These are phyloP conservation scores for Quercus rubra DNA, from an alignment of 306 rosid genomes.

Conservation along the genomic window DNA sequence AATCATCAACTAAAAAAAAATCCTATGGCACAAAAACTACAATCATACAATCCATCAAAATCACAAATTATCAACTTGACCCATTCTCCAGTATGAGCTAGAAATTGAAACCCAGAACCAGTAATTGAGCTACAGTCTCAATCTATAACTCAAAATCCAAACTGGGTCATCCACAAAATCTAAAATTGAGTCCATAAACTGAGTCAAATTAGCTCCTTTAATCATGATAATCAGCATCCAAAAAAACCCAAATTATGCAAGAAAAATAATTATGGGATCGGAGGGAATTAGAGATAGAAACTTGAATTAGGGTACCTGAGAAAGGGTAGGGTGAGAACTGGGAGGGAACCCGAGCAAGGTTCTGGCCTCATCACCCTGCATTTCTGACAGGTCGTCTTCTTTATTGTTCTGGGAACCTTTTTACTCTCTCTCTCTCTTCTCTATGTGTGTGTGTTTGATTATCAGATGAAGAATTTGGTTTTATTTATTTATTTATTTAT, in stretches of 20 bases:
- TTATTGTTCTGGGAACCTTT: not conserved
- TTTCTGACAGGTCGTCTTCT: conserved; percentile 1
- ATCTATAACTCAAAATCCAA: not conserved
- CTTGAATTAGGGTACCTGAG: conserved; percentile 30
- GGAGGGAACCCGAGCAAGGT: conserved; percentile 59
- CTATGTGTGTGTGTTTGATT: too few relatives aligned
- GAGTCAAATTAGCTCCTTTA: conserved; percentile 6
- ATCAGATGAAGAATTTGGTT: not conserved
- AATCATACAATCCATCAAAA: not conserved
- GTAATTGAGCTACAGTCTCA: not conserved
- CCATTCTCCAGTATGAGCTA: not conserved
- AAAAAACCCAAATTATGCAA: conserved; percentile 12
- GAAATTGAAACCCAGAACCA: not conserved
- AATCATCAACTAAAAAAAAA: not conserved
- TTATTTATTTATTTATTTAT: too few relatives aligned
- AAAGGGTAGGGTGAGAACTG: conserved; percentile 44
- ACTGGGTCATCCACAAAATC: not conserved
- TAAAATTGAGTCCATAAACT: conserved; percentile 7
- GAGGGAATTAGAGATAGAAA: not conserved
- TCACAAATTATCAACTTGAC: not conserved
- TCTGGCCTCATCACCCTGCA: conserved; percentile 58
- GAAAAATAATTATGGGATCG: not conserved
- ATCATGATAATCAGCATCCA: not conserved
- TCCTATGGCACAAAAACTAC: not conserved
- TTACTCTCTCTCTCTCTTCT: not conserved